phyloP scores from a whole-genome alignment of 192 early-diverging fungal genomes.

The Backusella circina region DNA sequence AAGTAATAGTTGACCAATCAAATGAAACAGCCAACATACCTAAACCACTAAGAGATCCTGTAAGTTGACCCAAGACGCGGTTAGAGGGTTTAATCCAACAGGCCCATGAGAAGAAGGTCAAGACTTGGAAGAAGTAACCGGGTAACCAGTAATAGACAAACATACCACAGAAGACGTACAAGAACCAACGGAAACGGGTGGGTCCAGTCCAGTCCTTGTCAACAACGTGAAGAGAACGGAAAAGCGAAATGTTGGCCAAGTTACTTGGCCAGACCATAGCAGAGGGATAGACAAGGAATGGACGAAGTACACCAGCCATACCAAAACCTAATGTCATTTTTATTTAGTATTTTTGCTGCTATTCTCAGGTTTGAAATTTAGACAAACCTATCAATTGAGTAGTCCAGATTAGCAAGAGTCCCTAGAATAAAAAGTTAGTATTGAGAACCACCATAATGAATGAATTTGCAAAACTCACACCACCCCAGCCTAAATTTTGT shows the following conservation, averaged over 20 bases:
- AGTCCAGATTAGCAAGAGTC: slow-evolving; percentile 53
- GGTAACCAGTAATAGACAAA: slow-evolving; percentile 63
- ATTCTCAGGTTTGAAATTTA: background rate
- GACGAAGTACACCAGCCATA: slow-evolving; percentile 68
- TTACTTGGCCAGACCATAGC: slow-evolving; percentile 87
- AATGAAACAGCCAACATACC: slow-evolving; percentile 55
- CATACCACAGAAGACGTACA: slow-evolving; percentile 44
- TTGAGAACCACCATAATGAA: too few species aligned
- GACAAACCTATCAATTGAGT: slow-evolving; percentile 29
- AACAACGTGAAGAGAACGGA: slow-evolving; percentile 65
- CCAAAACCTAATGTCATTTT: slow-evolving; percentile 36
- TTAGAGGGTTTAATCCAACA: slow-evolving; percentile 50
- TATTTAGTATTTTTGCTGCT: background rate
- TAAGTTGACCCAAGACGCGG: slow-evolving; percentile 40
- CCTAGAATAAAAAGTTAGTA: too few species aligned
- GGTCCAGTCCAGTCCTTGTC: slow-evolving; percentile 25
- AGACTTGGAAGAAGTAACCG: slow-evolving; percentile 44
- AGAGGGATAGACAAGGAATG: slow-evolving; percentile 81
- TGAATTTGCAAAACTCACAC: too few species aligned
- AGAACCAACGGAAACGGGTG: slow-evolving; percentile 58
- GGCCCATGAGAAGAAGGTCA: slow-evolving; percentile 47
- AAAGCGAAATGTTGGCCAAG: slow-evolving; percentile 73
- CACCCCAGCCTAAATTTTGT: slow-evolving; percentile 46
- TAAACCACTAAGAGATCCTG: slow-evolving; percentile 43
- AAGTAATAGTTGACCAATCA: slow-evolving; percentile 52